Evolutionary conservation across 257 asterid species (phyloP), one percentile per base, ranked within the genome.

Genomic region (Nicotiana paniculata): DNA sequence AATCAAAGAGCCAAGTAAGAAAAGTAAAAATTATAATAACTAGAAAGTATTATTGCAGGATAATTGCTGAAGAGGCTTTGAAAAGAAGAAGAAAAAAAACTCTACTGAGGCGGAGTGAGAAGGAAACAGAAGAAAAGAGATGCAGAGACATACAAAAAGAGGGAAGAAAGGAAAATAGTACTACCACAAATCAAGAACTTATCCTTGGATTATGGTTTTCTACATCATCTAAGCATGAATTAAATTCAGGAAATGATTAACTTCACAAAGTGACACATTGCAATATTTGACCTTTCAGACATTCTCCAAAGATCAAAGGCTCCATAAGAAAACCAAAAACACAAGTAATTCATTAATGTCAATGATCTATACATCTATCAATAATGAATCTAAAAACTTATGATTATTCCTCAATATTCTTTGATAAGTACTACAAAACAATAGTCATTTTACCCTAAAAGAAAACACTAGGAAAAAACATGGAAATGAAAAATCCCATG

Each of bases 101-200:
- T 32, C 35, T 32, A 32, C 35, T 32, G 35, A 32, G 35, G 35
- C 35, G 35, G 35, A 32, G 35, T 72, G 37, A 72, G 61, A 72
- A 46, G 78, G 59, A 72, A 46, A 72, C 32, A 72, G 61, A 72
- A 72, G 58, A 72, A 72, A 72, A 72, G 57, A 69, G 21, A 46
- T 72, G 32, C 77, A 69, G 77, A 69, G 9, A 69, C 11, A 1
- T 33, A 69, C 11, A 69, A 37, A 63, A n/a, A n/a, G 18, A n/a
- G 17, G 57, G n/a, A 11, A 11, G 57, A 69, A 69, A 69, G 17
- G 37, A 37, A 67, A 69, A 69, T 69, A 69, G 5, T 69, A 69
- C 77, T 69, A 46, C 77, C 77, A 37, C 57, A 21, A 70, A 72
- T 24, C 61, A 39, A 72, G 0, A 72, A 46, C 78, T 43, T 72